Evolutionary conservation across 768 basidiomycete species (phyloP).

Genomic region (Russula sp.): DNA sequence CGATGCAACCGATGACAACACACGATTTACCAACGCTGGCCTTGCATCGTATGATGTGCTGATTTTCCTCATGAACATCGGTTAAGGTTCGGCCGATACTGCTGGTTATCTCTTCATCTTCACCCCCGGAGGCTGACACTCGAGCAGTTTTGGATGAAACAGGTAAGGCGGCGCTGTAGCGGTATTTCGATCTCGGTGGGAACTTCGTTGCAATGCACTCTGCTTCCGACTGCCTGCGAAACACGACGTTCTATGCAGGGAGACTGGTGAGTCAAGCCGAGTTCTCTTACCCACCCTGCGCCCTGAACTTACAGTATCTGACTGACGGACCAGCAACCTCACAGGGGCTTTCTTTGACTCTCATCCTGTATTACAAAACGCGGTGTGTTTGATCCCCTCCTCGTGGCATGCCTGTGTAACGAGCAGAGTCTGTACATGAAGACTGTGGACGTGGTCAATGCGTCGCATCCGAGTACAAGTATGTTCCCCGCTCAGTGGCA

Average conservation of each 20-base stretch:
- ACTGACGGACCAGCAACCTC: neutral
- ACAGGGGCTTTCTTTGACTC: conserved; percentile 48
- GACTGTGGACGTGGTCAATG: conserved; percentile 43
- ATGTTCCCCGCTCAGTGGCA: conserved; percentile 39
- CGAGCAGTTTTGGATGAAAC: conserved; percentile 42
- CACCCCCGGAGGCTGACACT: neutral
- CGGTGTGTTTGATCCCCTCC: conserved; percentile 36
- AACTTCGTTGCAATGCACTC: conserved; percentile 48
- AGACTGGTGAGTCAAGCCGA: conserved; percentile 38
- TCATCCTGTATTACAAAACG: conserved; percentile 45
- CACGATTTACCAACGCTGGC: conserved; percentile 42
- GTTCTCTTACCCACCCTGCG: neutral
- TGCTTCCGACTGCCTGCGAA: conserved; percentile 44
- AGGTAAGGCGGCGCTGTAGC: conserved; percentile 43
- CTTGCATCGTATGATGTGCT: conserved; percentile 44
- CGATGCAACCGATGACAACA: conserved; percentile 45
- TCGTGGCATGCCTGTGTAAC: neutral
- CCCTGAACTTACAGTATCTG: neutral
- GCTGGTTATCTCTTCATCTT: neutral
- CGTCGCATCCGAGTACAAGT: conserved; percentile 45
- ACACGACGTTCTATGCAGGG: conserved; percentile 43
- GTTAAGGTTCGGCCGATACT: conserved; percentile 42
- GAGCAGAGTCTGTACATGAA: conserved; percentile 13
- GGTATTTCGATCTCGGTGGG: conserved; percentile 46
- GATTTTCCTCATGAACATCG: conserved; percentile 47